Evolutionary conservation across 1,284 basidiomycete genomes (phyloP), one percentile per base, ranked within the genome.

Genomic region (Cerioporus squamosus): DNA sequence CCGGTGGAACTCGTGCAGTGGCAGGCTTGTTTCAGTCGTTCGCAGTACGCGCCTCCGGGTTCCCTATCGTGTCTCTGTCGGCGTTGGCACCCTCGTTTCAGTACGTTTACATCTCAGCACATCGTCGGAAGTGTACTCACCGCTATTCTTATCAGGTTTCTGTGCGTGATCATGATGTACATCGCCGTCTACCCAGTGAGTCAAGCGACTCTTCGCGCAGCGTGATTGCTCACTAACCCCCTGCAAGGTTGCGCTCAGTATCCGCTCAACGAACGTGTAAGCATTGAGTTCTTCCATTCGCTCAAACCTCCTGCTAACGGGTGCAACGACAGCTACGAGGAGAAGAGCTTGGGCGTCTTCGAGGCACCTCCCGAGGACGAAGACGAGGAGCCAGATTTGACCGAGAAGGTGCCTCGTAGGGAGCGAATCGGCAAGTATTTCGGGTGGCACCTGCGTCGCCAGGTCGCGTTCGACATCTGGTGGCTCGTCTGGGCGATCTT

Each of bases 201-300:
- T 71, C 14, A 26, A 15, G n/a, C 36, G 8, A 8, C 39, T 18
- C 31, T 24, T 9, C 22, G 12, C 17, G 24, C 14, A 6, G 9
- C 33, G 17, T n/a, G 29, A 20, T 1, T 23, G 33, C 33, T 10
- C 10, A 36, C 39, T 49, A 7, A 52, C 17, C 2, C 12, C 42
- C 38, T 46, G 17, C n/a, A 57, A 82, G 81, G 76, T 84, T 14
- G 81, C 80, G 0, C 68, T 84, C 70, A 90, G 88, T 59, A 88
- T 94, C 47, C 86, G 91, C 15, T 82, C 88, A 2, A 94, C 92
- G 1, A 95, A 94, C 71, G 91, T 93, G 65, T 94, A 85, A 71
- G 90, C 66, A 10, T 46, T 29, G 1, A 12, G 20, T 12, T 6
- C 51, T 33, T 2, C 14, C 12, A 2, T 3, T 38, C 9, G 5